phyloP scores from a whole-genome alignment of 495 filamentous ascomycete species.

The Daldinia grandis region DNA sequence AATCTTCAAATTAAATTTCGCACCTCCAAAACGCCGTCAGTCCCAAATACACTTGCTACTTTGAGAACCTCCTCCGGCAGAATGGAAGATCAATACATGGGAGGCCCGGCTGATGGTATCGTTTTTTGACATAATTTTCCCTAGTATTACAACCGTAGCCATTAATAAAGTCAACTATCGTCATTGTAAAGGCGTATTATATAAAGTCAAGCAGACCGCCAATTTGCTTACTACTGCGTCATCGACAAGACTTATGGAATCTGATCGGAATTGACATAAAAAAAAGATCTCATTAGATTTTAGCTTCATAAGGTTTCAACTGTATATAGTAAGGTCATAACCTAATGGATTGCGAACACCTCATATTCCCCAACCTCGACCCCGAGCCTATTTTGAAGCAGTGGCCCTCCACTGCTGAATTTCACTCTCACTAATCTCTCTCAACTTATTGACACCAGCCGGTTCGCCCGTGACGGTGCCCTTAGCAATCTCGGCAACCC shows the following conservation, averaged over 20 bases:
- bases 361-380: neutral
- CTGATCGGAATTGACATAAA: neutral
- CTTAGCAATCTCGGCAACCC: slow-evolving; percentile 76
- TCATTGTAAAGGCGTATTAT: neutral
- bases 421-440: slow-evolving; percentile 79
- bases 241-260: neutral
- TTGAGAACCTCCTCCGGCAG: slow-evolving; percentile 28
- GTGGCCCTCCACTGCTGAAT: slow-evolving; percentile 62
- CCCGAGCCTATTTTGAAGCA: slow-evolving; percentile 16
- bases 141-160: neutral
- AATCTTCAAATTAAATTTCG: slow-evolving; percentile 32
- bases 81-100: slow-evolving; percentile 15
- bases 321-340: neutral
- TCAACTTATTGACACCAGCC: slow-evolving; percentile 78
- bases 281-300: neutral
- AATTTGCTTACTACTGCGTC: neutral
- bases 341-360: neutral
- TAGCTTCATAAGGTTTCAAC: neutral
- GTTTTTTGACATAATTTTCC: neutral
- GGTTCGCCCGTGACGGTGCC: slow-evolving; percentile 75
- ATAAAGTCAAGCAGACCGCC: neutral
- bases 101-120: neutral
- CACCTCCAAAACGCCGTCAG: slow-evolving; percentile 12
- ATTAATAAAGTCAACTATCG: neutral
- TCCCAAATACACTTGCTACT: slow-evolving; percentile 27